Conservation (phyloP, 2,329 filamentous ascomycete genomes). For the Thelonectria discophora region DNA sequence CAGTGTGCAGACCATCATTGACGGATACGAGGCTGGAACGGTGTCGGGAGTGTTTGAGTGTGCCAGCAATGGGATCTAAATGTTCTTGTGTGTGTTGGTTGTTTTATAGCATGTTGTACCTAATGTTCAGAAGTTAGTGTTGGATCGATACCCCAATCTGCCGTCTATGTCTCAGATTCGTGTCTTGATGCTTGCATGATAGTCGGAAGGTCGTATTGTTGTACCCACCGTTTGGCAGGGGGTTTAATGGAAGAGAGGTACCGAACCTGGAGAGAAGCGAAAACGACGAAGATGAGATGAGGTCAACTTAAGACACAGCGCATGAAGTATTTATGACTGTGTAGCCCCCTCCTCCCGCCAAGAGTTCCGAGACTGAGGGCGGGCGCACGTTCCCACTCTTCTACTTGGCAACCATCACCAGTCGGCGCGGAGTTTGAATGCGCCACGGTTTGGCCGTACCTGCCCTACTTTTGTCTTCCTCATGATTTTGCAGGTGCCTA, state of each 20-base stretch:
- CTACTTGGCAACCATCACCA: conserved; percentile 9
- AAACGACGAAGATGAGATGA: conserved; percentile 2
- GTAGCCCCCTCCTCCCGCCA: conserved; percentile 17
- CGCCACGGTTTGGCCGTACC: conserved; percentile 8
- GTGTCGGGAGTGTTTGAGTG: conserved; percentile 82
- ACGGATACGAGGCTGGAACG: conserved; percentile 70
- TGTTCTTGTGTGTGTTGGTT: not conserved
- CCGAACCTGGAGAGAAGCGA: not conserved
- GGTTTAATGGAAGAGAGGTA: too few species aligned
- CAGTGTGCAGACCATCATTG: conserved; percentile 76
- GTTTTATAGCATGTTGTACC: not conserved
- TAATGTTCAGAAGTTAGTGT: not conserved
- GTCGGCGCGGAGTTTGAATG: conserved; percentile 1
- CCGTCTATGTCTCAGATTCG: too few species aligned
- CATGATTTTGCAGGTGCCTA: not conserved
- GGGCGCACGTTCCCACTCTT: conserved; percentile 21
- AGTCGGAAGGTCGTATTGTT: too few species aligned
- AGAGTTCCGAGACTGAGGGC: conserved; percentile 11
- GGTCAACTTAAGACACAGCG: not conserved
- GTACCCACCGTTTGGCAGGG: too few species aligned
- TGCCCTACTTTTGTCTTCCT: not conserved
- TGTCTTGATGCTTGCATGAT: too few species aligned
- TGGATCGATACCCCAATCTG: not conserved
- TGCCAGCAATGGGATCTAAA: conserved; percentile 69
- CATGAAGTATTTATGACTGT: conserved; percentile 6